Evolutionary conservation across 148 eudicot genomes (phyloP).

Genomic region (Amaranthus hypochondriacus): DNA sequence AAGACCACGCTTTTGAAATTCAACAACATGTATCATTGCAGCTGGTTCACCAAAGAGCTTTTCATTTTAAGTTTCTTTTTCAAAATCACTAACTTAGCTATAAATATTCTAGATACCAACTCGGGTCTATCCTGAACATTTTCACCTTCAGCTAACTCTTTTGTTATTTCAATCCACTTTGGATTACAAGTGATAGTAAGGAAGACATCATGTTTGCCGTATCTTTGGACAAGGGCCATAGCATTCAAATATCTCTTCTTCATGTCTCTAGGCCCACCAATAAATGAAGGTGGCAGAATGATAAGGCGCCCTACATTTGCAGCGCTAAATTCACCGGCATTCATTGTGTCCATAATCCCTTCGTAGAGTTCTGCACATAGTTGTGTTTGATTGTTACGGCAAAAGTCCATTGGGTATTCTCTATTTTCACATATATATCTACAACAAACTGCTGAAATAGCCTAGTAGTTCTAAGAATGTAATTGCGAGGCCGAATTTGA

Average conservation of each 20-base stretch:
- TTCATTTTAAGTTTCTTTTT: background rate
- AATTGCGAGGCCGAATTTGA: background rate
- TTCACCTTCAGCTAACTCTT: background rate
- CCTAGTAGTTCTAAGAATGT: background rate
- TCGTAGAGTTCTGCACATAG: background rate
- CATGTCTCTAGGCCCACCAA: constrained; percentile 7
- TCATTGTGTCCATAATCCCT: background rate
- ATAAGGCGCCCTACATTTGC: background rate
- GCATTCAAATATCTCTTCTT: background rate
- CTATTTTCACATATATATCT: constrained; percentile 5
- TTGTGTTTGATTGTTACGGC: background rate
- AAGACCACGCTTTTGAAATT: constrained; percentile 4
- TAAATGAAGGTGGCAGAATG: background rate
- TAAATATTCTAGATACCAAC: background rate
- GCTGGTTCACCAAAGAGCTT: background rate
- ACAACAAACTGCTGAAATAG: background rate
- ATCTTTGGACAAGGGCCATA: constrained; percentile 1
- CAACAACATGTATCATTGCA: background rate
- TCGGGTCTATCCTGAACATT: background rate
- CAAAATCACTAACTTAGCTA: background rate
- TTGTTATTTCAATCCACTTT: background rate
- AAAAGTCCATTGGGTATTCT: background rate
- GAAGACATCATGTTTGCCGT: constrained; percentile 17
- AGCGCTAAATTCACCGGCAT: background rate
- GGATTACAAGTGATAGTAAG: constrained; percentile 18